Evolutionary conservation across 768 basidiomycete species (phyloP).

Genomic region (Tricholoma bakamatsutake): DNA sequence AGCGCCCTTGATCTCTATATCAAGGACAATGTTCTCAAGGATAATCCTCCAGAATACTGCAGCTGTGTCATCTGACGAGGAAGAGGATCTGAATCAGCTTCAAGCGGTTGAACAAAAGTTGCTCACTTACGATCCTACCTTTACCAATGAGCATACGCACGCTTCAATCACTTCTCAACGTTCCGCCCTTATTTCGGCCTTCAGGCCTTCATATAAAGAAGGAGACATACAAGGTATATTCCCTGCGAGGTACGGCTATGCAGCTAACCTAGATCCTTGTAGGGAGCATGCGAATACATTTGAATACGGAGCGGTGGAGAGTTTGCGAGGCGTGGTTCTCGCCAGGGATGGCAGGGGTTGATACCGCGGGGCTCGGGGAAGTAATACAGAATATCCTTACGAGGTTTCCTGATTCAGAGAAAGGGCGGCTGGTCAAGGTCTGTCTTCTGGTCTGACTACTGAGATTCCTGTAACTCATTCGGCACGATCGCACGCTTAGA

Average conservation of each 20-base stretch:
- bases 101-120: conserved; percentile 74
- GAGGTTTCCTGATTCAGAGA: conserved; percentile 62
- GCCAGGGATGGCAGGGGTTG: conserved; percentile 90
- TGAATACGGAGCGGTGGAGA: conserved; percentile 86
- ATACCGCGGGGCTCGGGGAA: conserved; percentile 93
- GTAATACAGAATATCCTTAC: conserved; percentile 79
- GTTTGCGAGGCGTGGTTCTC: conserved; percentile 92
- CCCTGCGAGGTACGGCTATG: background rate
- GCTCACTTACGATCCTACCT: conserved; percentile 77
- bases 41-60: conserved; percentile 52
- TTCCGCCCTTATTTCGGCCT: conserved; percentile 82
- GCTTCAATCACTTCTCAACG: conserved; percentile 69
- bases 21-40: background rate
- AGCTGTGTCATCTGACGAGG: conserved; percentile 76
- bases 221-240: conserved; percentile 56
- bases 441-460: conserved; percentile 8
- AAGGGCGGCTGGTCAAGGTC: conserved; percentile 73
- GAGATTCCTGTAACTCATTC: background rate
- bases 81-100: conserved; percentile 79
- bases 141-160: conserved; percentile 77
- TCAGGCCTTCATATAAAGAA: conserved; percentile 75
- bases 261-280: background rate
- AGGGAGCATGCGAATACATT: conserved; percentile 74
- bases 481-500: conserved; percentile 36
- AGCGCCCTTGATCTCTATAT: conserved; percentile 14